Evolutionary conservation across 2,329 filamentous ascomycete genomes (phyloP).

Genomic region (Davidsoniella virescens): DNA sequence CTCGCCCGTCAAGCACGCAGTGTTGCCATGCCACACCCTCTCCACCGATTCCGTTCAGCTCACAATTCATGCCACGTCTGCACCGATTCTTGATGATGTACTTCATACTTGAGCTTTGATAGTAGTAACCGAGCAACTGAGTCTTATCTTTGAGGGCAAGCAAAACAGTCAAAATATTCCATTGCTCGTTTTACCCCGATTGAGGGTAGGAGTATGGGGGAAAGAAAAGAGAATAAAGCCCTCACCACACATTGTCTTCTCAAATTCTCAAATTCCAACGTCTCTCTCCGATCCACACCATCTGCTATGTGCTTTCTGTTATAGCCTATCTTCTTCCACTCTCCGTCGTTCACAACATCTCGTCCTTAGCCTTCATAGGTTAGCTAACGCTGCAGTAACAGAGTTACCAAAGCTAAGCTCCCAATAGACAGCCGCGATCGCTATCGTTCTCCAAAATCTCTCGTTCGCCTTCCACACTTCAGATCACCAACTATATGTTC

Average conservation of each 20-base stretch:
- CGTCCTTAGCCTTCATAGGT: too few relatives aligned
- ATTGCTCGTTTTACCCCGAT: background rate
- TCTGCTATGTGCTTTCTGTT: background rate
- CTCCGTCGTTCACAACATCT: background rate
- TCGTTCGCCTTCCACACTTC: too few relatives aligned
- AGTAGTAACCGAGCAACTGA: slow-evolving; percentile 7
- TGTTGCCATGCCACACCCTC: too few relatives aligned
- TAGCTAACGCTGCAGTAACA: too few relatives aligned
- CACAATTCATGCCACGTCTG: too few relatives aligned
- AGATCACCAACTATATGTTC: too few relatives aligned
- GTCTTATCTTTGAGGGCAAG: background rate
- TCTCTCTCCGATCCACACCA: slow-evolving; percentile 5
- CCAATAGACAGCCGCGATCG: too few relatives aligned
- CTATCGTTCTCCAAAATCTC: too few relatives aligned
- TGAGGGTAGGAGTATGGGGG: background rate
- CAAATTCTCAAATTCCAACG: background rate
- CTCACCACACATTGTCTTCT: background rate
- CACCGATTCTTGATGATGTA: background rate
- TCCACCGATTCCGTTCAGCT: too few relatives aligned
- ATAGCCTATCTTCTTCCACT: background rate
- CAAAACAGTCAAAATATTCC: background rate
- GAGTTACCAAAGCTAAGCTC: too few relatives aligned
- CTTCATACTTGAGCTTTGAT: slow-evolving; percentile 8
- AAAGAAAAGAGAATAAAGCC: background rate
- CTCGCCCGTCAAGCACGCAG: too few relatives aligned